Conservation (phyloP, 2,329 filamentous ascomycete genomes). For the Balansia obtecta region DNA sequence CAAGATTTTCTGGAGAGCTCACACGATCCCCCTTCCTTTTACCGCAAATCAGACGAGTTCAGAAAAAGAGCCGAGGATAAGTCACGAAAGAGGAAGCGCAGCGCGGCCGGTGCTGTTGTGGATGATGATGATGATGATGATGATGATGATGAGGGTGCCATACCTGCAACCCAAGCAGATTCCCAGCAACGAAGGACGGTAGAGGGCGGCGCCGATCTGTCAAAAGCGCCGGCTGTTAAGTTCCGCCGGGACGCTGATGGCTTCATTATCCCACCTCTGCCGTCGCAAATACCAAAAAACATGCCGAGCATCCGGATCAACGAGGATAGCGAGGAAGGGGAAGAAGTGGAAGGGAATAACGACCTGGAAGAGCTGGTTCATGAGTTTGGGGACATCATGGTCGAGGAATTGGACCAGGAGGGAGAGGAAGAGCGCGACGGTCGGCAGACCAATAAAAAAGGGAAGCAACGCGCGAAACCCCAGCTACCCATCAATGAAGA, state of each 20-base stretch:
- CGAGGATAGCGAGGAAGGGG: conserved; percentile 8
- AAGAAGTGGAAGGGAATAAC: conserved; percentile 15
- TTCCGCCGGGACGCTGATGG: conserved; percentile 51
- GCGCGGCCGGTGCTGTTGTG: conserved; percentile 15
- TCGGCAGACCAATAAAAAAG: conserved; percentile 10
- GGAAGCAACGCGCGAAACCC: conserved; percentile 20
- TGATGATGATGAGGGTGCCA: conserved; percentile 9
- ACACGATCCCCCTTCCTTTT: conserved; percentile 76
- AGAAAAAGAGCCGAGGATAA: conserved; percentile 39
- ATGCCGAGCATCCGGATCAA: conserved; percentile 10
- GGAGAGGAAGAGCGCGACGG: conserved; percentile 2
- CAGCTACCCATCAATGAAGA: conserved; percentile 47
- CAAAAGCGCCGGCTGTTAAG: conserved; percentile 21
- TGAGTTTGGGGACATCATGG: conserved; percentile 31
- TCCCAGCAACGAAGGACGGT: conserved; percentile 8
- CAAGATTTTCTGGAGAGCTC: conserved; percentile 58
- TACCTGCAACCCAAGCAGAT: not conserved
- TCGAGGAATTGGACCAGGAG: conserved; percentile 16
- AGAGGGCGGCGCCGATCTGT: conserved; percentile 22
- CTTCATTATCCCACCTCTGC: conserved; percentile 49
- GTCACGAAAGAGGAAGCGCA: conserved; percentile 32
- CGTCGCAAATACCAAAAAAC: conserved; percentile 25
- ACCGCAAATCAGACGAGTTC: conserved; percentile 50
- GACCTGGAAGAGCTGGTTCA: conserved; percentile 29
- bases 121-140: conserved; percentile 10